These are phyloP conservation scores for Solanum sitiens DNA, from an alignment of 257 asterid genomes.

Conservation along the genomic window DNA sequence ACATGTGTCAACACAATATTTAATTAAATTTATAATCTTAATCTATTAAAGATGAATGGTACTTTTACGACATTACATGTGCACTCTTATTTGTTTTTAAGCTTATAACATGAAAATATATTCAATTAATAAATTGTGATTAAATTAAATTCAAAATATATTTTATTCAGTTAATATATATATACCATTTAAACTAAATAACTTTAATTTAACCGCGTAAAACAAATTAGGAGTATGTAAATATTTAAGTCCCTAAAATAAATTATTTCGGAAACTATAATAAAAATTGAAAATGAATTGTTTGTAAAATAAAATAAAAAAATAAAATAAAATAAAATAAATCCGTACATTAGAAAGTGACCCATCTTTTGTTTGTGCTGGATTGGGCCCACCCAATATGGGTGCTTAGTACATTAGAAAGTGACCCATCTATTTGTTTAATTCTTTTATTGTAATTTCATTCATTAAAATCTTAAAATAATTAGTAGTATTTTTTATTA, in stretches of 20 bases:
- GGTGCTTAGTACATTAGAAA: not conserved
- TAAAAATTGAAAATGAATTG: not conserved
- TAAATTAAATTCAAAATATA: not conserved
- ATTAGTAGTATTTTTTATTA: not conserved
- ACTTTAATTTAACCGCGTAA: not conserved
- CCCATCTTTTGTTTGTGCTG: not conserved
- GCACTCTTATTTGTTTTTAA: not conserved
- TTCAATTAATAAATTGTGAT: not conserved
- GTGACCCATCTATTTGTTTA: not conserved
- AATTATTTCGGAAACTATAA: not conserved
- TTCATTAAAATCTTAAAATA: not conserved
- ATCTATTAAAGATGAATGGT: not conserved
- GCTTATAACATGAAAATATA: not conserved
- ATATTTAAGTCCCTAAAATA: not conserved
- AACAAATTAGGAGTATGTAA: not conserved
- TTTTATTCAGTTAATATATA: not conserved
- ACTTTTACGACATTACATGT: not conserved
- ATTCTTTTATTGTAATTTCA: not conserved
- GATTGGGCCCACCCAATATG: not conserved
- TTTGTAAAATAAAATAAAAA: not conserved
- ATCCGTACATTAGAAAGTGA: not conserved
- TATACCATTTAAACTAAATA: not conserved
- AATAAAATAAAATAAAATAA: not conserved
- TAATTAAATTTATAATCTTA: not conserved
- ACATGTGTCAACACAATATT: not conserved